Conservation (phyloP, 1,139 yeast species). For the Yamadazyma diospyri region DNA sequence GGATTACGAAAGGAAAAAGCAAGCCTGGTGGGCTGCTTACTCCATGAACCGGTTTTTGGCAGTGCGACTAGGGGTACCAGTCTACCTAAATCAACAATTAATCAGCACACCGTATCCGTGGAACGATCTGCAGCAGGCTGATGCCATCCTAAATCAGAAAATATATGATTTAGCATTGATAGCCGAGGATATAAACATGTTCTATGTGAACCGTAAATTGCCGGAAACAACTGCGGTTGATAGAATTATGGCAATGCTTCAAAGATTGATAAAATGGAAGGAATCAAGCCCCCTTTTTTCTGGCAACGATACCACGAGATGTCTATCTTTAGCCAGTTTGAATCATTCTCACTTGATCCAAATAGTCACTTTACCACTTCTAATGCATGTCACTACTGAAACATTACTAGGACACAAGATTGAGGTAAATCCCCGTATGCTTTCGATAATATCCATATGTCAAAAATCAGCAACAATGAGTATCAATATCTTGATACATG, state of each 20-base stretch:
- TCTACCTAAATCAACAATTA: constrained; percentile 2
- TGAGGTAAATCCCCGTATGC: constrained; percentile 4
- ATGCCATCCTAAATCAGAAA: constrained; percentile 1
- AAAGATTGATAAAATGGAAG: constrained; percentile 9
- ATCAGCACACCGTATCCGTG: constrained; percentile 5
- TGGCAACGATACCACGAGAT: neutral
- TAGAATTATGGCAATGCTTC: constrained; percentile 6
- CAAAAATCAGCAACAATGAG: constrained; percentile 7
- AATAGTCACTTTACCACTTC: constrained; percentile 7
- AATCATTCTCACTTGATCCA: constrained; percentile 9
- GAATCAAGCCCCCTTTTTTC: constrained; percentile 7
- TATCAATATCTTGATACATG: constrained; percentile 6
- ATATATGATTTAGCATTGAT: constrained; percentile 8
- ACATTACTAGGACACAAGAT: constrained; percentile 4
- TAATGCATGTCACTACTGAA: constrained; percentile 6
- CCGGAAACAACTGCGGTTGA: constrained; percentile 1
- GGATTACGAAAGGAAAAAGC: constrained; percentile 2
- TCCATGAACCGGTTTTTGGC: constrained; percentile 7
- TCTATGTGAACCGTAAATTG: constrained; percentile 4
- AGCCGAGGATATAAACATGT: constrained; percentile 7
- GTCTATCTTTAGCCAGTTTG: constrained; percentile 5
- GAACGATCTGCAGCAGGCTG: neutral
- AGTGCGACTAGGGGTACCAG: constrained; percentile 6
- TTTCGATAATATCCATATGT: constrained; percentile 7
- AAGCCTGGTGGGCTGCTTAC: constrained; percentile 8